These are phyloP conservation scores for Colletotrichum musicola DNA, from an alignment of 2,329 filamentous ascomycete species.

Conservation along the genomic window DNA sequence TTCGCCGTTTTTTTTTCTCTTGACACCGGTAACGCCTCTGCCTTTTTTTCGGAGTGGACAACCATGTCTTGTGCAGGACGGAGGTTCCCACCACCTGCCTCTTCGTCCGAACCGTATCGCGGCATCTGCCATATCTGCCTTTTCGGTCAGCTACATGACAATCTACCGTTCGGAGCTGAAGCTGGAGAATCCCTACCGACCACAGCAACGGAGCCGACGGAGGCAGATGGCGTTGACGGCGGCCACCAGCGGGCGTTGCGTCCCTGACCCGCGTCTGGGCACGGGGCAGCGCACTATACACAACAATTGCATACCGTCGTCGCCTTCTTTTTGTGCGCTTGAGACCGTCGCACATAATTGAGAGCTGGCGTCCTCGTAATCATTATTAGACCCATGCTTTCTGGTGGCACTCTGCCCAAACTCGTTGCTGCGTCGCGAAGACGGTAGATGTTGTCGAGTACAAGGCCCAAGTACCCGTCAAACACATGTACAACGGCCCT, in stretches of 20 bases:
- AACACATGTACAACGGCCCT: constrained; percentile 21
- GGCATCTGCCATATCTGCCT: constrained; percentile 4
- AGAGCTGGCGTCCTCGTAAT: constrained; percentile 4
- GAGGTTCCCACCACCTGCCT: background rate
- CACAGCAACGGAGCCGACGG: constrained; percentile 25
- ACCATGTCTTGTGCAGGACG: constrained; percentile 14
- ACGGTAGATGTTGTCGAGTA: background rate
- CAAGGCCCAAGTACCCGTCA: constrained; percentile 52
- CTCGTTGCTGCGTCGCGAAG: too few relatives aligned
- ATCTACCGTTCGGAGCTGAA: background rate
- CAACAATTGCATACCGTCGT: constrained; percentile 31
- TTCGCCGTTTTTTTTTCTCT: constrained; percentile 9
- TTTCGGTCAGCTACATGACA: background rate
- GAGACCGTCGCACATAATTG: constrained; percentile 5
- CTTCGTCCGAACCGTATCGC: constrained; percentile 6
- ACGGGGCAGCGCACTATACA: constrained; percentile 28
- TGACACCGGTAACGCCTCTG: constrained; percentile 12
- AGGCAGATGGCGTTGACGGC: constrained; percentile 34
- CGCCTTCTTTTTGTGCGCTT: constrained; percentile 9
- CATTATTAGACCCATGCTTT: constrained; percentile 15
- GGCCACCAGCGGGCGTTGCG: constrained; percentile 27
- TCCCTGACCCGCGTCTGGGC: constrained; percentile 18
- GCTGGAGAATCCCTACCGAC: constrained; percentile 5
- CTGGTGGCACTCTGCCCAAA: constrained; percentile 6
- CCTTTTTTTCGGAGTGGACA: constrained; percentile 21